Evolutionary conservation across 805 yeast genomes (phyloP).

Genomic region (Spathaspora sp.): DNA sequence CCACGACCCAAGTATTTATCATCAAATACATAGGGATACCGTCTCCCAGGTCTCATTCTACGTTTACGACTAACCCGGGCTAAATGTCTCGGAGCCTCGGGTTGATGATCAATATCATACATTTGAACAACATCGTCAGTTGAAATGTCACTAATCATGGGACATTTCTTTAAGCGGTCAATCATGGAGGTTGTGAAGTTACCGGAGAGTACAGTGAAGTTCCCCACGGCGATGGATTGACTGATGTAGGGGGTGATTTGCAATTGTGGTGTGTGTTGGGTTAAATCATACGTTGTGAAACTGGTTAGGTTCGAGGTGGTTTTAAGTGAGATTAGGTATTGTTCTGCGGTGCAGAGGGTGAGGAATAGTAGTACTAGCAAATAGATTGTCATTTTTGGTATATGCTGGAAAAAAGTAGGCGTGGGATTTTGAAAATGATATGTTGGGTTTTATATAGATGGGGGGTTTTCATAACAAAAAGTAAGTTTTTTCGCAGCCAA

Average conservation of each 20-base stretch:
- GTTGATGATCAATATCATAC: slow-evolving; percentile 41
- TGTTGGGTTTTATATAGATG: background rate
- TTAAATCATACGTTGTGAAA: slow-evolving; percentile 43
- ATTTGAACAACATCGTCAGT: slow-evolving; percentile 63
- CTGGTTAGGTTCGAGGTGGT: slow-evolving; percentile 41
- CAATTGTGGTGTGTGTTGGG: slow-evolving; percentile 25
- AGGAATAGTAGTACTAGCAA: background rate
- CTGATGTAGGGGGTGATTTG: slow-evolving; percentile 47
- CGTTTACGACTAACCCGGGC: slow-evolving; percentile 57
- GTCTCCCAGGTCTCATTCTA: slow-evolving; percentile 12
- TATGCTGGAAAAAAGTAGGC: too few species aligned
- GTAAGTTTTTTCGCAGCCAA: background rate
- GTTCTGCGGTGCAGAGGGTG: background rate
- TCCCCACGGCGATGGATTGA: slow-evolving; percentile 61
- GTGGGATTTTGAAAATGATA: background rate
- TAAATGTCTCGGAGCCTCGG: slow-evolving; percentile 60
- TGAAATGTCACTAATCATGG: slow-evolving; percentile 63
- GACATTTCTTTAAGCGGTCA: slow-evolving; percentile 49
- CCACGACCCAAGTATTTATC: slow-evolving; percentile 46
- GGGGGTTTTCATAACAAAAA: background rate
- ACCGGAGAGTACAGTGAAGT: slow-evolving; percentile 68
- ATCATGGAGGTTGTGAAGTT: slow-evolving; percentile 47
- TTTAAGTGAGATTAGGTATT: background rate
- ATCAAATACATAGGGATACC: slow-evolving; percentile 47
- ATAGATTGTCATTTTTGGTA: background rate